Evolutionary conservation across 169 alveolate genomes (phyloP).

Genomic region (Babesia divergens): DNA sequence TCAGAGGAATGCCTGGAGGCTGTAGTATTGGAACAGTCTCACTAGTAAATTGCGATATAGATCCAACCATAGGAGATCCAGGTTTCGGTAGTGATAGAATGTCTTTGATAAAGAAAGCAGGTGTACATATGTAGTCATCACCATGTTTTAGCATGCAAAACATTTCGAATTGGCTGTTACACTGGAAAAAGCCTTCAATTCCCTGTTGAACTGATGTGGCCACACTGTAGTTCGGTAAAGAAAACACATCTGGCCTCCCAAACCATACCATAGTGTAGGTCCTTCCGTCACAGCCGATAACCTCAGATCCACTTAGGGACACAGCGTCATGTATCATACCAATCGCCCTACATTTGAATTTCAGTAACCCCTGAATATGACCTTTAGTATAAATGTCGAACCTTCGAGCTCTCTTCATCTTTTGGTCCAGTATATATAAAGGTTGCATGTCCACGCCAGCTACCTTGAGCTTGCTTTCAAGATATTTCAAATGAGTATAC

Average conservation of each 20-base stretch:
- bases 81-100: not conserved
- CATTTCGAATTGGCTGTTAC: not conserved
- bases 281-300: conserved; percentile 24
- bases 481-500: not conserved
- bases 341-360: not conserved
- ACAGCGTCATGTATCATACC: not conserved
- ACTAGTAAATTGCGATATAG: not conserved
- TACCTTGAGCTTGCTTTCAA: conserved; percentile 3
- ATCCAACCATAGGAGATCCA: not conserved
- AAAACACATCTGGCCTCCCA: not conserved
- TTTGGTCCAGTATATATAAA: conserved; percentile 17
- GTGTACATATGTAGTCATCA: not conserved
- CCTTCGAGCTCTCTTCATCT: not conserved
- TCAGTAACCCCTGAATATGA: not conserved
- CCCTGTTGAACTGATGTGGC: not conserved
- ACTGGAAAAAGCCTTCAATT: not conserved
- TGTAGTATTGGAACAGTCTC: not conserved
- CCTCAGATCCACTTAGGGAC: not conserved
- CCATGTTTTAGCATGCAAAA: conserved; percentile 7
- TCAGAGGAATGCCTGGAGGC: not conserved
- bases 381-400: not conserved
- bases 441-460: conserved; percentile 1
- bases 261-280: conserved; percentile 25
- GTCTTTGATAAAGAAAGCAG: conserved; percentile 30
- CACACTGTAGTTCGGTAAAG: not conserved